A percentile compares a stretch with the other conserved stretches of the same genome.
phyloP scores from a whole-genome alignment of 106 monocot species.

The Dendrobium catenatum region DNA sequence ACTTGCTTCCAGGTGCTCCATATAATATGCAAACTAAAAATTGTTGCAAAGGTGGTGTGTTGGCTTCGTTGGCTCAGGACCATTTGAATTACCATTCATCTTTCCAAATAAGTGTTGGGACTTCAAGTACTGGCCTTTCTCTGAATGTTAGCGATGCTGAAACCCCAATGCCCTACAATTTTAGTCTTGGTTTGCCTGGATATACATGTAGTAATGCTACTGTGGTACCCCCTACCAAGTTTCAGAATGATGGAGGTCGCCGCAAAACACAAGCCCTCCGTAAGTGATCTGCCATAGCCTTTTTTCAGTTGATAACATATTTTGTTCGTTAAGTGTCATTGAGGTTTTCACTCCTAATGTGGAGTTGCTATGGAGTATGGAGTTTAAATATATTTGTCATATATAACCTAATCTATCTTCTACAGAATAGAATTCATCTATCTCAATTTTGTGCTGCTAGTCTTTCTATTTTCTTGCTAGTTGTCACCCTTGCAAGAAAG shows the following conservation, averaged over 20 bases:
- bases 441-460: no score
- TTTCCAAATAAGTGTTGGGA: slow-evolving; percentile 53
- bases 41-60: slow-evolving; percentile 71
- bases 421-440: no score
- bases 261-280: slow-evolving; percentile 39
- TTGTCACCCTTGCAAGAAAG: no score
- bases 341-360: no score
- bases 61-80: slow-evolving; percentile 51
- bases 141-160: not conserved
- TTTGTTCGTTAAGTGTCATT: no score
- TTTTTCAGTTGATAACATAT: not conserved
- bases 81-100: slow-evolving; percentile 16
- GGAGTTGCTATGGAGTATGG: no score
- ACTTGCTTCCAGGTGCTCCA: slow-evolving; percentile 46
- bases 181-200: slow-evolving; percentile 50
- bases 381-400: no score
- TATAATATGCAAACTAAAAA: slow-evolving; percentile 61
- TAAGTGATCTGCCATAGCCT: slow-evolving; percentile 24
- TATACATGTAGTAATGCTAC: slow-evolving; percentile 55
- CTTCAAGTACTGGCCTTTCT: not conserved
- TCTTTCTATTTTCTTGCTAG: no score
- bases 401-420: no score
- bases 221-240: slow-evolving; percentile 33
- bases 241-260: slow-evolving; percentile 10
- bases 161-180: slow-evolving; percentile 26